Conservation (phyloP, 352 stramenopile genomes). For the Phytopythium litorale region DNA sequence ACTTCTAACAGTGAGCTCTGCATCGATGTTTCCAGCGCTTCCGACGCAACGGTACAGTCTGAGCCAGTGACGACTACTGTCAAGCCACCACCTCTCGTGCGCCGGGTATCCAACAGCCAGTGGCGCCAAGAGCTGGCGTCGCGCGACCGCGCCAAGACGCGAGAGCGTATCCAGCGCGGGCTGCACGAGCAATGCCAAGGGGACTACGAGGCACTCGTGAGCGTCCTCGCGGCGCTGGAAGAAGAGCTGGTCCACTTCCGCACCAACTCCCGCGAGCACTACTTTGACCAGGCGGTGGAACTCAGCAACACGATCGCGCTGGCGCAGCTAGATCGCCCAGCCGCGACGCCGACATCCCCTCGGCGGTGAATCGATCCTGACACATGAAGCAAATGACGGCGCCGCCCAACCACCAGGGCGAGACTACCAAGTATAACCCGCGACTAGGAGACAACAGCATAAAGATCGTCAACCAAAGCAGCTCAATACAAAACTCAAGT, state of each 20-base stretch:
- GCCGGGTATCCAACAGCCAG: conserved; percentile 29
- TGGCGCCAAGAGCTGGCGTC: conserved; percentile 62
- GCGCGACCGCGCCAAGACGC: conserved; percentile 53
- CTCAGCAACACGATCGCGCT: conserved; percentile 49
- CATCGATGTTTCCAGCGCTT: not conserved
- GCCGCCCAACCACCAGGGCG: not conserved
- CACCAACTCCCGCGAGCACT: conserved; percentile 61
- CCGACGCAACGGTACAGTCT: not conserved
- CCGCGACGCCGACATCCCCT: not conserved
- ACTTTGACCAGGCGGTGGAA: conserved; percentile 51
- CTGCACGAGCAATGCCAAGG: conserved; percentile 46
- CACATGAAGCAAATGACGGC: not conserved
- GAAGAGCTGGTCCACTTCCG: conserved; percentile 80
- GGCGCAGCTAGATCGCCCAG: conserved; percentile 38
- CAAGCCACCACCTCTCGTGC: conserved; percentile 38
- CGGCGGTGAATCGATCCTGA: not conserved
- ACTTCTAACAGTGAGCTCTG: not conserved
- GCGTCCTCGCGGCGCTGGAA: conserved; percentile 63
- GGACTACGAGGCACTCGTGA: conserved; percentile 63
- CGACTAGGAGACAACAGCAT: not conserved
- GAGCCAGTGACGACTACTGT: not conserved
- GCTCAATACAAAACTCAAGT: not conserved
- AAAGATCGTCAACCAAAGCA: not conserved
- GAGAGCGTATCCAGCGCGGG: conserved; percentile 60
- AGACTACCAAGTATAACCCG: not conserved